Evolutionary conservation across 306 rosid species (phyloP), one percentile per base, ranked within the genome.

Genomic region (Quercus rubra): DNA sequence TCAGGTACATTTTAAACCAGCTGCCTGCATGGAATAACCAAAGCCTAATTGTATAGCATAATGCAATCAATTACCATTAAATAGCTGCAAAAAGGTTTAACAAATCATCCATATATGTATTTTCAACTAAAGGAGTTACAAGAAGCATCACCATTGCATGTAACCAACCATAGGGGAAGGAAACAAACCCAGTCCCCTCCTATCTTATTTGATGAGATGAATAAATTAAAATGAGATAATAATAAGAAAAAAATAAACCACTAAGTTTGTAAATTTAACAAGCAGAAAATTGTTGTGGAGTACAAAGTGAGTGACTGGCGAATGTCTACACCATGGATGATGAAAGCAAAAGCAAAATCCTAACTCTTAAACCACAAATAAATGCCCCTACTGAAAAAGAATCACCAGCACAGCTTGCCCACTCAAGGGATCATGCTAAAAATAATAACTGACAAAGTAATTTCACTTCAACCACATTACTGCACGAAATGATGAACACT

Each of bases 1-100:
- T 49, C 84, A 21, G 35, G 12, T 12, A 83, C 56, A 71, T 35
- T 61, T 79, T 71, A 89, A 70, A 81, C 57, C 82, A 49, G 27
- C 83, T 64, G 78, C 86, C 74, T 67, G 79, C 81, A 76, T 31
- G 28, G 68, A 75, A 74, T 77, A 83, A 58, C 76, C 62, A 49
- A 74, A 74, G 75, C 59, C 64, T 35, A 78, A 76, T 55, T 31
- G 59, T 28, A 70, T 27, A 63, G n/a, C 15, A 28, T 28, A 62
- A 51, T 61, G 76, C 31, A 68, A 25, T 23, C 56, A 57, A 57
- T 55, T 64, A 28, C 76, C 74, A 6, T 27, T 25, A 79, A 21
- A 79, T 30, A 66, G 51, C 15, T 19, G 38, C 73, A 31, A 15
- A 18, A 46, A 46, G 30, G 23, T 30, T 46, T 13, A 67, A 19